Evolutionary conservation across 495 filamentous ascomycete genomes (phyloP).

Genomic region (Neurospora sp.): DNA sequence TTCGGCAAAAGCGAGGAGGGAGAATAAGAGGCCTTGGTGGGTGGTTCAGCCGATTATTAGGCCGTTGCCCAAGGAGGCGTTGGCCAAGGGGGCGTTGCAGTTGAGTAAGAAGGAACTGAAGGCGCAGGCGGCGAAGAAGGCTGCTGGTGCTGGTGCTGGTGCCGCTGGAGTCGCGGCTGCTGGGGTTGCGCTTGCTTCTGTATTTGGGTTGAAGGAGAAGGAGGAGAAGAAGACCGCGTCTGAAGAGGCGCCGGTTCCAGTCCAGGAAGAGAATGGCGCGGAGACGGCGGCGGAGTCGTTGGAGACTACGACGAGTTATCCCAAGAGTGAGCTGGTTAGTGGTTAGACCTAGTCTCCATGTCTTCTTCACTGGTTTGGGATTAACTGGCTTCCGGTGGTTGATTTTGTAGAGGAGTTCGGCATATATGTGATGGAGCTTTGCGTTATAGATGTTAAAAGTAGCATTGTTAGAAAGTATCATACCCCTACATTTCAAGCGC

Average conservation of each 20-base stretch:
- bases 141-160: neutral
- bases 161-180: neutral
- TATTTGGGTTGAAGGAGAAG: conserved; percentile 5
- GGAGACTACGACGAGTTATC: conserved; percentile 6
- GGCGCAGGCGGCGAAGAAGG: conserved; percentile 16
- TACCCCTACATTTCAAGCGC: neutral
- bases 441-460: neutral
- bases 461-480: neutral
- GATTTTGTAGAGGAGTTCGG: neutral
- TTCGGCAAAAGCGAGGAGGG: conserved; percentile 56
- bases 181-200: conserved; percentile 7
- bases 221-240: conserved; percentile 14
- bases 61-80: conserved; percentile 79
- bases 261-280: neutral
- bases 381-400: neutral
- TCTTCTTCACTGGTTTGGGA: neutral
- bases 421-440: neutral
- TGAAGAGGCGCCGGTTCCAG: conserved; percentile 2
- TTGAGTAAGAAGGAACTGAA: conserved; percentile 46
- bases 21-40: conserved; percentile 79
- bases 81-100: conserved; percentile 67
- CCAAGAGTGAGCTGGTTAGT: conserved; percentile 21
- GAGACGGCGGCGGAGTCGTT: conserved; percentile 4
- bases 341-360: neutral
- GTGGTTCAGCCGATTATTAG: conserved; percentile 84